A percentile compares a stretch with the other conserved stretches of the same genome.
Evolutionary conservation across 257 asterid genomes (phyloP).

Genomic region (Asclepias syriaca): DNA sequence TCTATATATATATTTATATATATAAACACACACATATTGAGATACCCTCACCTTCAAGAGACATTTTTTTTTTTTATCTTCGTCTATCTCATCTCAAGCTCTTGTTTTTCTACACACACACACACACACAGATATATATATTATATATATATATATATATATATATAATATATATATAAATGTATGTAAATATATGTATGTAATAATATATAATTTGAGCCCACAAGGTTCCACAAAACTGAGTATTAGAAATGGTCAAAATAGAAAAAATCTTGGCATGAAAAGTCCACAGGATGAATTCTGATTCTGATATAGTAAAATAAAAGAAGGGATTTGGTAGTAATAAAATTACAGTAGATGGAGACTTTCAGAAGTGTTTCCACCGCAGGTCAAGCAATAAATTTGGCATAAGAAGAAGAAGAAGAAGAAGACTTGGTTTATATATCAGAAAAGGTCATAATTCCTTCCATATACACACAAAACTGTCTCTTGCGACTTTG

Average conservation of each 20-base stretch:
- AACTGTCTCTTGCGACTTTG: not conserved
- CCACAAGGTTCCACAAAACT: too few species aligned
- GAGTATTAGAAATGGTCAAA: too few species aligned
- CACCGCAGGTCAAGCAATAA: slow-evolving; percentile 9
- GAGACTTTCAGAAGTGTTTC: not conserved
- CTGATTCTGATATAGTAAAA: too few species aligned
- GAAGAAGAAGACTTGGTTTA: not conserved
- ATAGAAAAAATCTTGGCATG: too few species aligned
- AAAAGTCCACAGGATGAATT: too few species aligned
- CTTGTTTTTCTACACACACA: not conserved
- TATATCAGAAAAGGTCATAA: not conserved
- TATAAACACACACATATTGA: not conserved
- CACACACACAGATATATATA: too few species aligned
- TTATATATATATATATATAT: too few species aligned
- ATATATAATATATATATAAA: too few species aligned
- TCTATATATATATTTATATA: not conserved
- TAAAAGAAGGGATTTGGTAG: too few species aligned
- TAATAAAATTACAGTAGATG: not conserved
- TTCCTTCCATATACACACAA: not conserved
- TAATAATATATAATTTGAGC: too few species aligned
- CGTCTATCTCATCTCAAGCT: not conserved
- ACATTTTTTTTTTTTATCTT: too few species aligned
- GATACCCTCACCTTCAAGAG: not conserved
- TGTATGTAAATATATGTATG: too few species aligned
- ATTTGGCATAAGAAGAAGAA: not conserved